Percentiles rank a stretch among this genome's conserved stretches.
phyloP scores from a whole-genome alignment of 306 rosid genomes.

The Cucurbita moschata region DNA sequence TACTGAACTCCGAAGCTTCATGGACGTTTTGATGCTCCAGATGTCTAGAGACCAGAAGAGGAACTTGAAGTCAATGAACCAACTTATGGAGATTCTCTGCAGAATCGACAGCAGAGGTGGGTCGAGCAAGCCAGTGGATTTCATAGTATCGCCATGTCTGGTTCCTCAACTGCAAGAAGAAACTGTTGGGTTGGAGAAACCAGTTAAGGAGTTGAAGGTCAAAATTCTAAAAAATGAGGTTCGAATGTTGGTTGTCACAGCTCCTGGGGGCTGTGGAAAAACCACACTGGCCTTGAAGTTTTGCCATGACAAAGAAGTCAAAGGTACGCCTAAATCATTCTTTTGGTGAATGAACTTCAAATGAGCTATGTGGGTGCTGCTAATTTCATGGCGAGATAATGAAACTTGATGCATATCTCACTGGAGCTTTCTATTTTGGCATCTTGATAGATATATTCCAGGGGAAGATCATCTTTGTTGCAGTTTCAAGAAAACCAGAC shows the following conservation, averaged over 20 bases:
- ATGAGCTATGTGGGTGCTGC: not conserved
- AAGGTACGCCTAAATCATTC: slow-evolving; percentile 15
- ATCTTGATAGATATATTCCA: not conserved
- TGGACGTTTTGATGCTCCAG: slow-evolving; percentile 7
- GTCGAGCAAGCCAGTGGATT: not conserved
- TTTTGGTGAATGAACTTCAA: not conserved
- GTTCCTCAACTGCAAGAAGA: slow-evolving; percentile 21
- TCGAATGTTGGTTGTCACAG: slow-evolving; percentile 27
- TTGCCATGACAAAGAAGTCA: slow-evolving; percentile 27
- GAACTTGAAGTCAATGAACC: not conserved
- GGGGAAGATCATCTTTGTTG: not conserved
- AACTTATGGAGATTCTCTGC: not conserved
- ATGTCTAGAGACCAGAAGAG: slow-evolving; percentile 7
- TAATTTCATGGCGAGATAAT: not conserved
- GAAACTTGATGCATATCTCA: not conserved
- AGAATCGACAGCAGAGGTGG: not conserved
- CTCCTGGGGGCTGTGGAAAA: slow-evolving; percentile 40
- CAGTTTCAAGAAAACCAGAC: slow-evolving; percentile 7
- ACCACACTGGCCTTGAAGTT: slow-evolving; percentile 30
- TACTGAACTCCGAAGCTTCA: not conserved
- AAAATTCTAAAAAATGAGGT: slow-evolving; percentile 15
- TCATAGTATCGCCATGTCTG: not conserved
- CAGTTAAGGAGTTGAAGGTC: slow-evolving; percentile 29
- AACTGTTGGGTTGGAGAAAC: slow-evolving; percentile 35
- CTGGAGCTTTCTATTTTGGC: not conserved